These are phyloP conservation scores for Marchantia paleacea DNA, from an alignment of 225 moss, liverwort and hornwort species.

Conservation along the genomic window DNA sequence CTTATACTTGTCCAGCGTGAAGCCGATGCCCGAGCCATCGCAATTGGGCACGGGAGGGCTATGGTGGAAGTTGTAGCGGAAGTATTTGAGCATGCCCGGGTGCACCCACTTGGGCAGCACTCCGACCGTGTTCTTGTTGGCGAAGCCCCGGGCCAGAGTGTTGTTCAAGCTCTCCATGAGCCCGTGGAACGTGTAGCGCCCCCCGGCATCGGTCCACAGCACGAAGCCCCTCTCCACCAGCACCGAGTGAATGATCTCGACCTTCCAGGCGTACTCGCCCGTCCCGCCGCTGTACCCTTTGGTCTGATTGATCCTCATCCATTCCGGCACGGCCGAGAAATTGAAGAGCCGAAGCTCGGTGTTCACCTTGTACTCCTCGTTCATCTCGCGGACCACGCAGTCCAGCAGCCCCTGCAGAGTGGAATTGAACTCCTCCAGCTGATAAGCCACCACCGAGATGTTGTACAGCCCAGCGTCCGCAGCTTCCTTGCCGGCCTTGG, in stretches of 20 bases:
- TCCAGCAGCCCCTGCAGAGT: slow-evolving; percentile 32
- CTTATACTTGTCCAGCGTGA: slow-evolving; percentile 37
- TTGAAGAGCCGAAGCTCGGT: slow-evolving; percentile 44
- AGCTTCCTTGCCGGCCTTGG: slow-evolving; percentile 32
- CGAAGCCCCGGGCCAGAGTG: slow-evolving; percentile 33
- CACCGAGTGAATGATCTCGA: slow-evolving; percentile 45
- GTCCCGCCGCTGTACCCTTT: slow-evolving; percentile 13
- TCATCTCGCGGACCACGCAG: slow-evolving; percentile 46
- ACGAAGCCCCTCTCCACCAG: slow-evolving; percentile 31
- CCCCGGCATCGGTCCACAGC: slow-evolving; percentile 41
- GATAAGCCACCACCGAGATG: slow-evolving; percentile 46
- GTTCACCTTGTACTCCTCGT: slow-evolving; percentile 23
- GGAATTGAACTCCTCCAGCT: slow-evolving; percentile 39
- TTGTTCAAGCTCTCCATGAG: slow-evolving; percentile 20
- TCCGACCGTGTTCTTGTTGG: slow-evolving; percentile 21
- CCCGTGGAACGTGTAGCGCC: background rate
- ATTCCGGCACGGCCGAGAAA: slow-evolving; percentile 43
- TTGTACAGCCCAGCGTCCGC: slow-evolving; percentile 30
- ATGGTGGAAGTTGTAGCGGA: slow-evolving; percentile 27
- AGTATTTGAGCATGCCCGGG: slow-evolving; percentile 32
- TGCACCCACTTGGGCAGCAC: slow-evolving; percentile 27
- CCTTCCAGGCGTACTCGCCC: slow-evolving; percentile 70
- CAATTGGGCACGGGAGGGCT: slow-evolving; percentile 24
- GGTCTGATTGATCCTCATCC: slow-evolving; percentile 51
- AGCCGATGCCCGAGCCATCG: slow-evolving; percentile 47